Evolutionary conservation across 169 alveolate genomes (phyloP), one percentile per base, ranked within the genome.

Genomic region (Cryptosporidium bovis): DNA sequence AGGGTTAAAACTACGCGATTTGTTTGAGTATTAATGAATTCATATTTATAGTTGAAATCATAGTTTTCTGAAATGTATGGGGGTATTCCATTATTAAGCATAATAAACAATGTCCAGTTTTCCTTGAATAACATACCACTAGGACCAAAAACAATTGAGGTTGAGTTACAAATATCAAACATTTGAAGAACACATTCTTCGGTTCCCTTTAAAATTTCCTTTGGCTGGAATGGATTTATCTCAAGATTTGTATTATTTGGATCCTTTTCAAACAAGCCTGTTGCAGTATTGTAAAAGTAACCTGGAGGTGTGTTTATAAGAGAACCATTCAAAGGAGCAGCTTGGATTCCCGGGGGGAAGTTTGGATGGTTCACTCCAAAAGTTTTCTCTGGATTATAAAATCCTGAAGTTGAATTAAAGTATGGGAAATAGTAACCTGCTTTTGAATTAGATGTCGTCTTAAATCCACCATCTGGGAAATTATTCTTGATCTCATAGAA

Each of bases 271-370:
- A 77, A 77, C 36, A 60, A 60, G 13, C 71, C 71, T 13, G 87
- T 77, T 10, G 87, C 64, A 10, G 77, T 77, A 13, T 77, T 77
- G 24, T 77, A 77, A 27, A 58, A 62, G 53, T 77, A 77, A 0
- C 87, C 87, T 29, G 69, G 18, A 1, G 64, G 69, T 12, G 87
- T 56, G 20, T 77, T 56, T 8, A 62, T 48, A 5, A 77, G 51
- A 20, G 69, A 60, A 18, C 87, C 71, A 77, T 77, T 62, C 15
- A 60, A 15, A 13, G 71, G 71, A 60, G 71, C 71, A 24, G 69
- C 87, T 36, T 77, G 87, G 7, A 77, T 77, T 3, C 87, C 87
- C 13, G 71, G 77, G 5, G 87, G 87, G 50, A 77, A 77, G 46
- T 60, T 56, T 16, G 87, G 51, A 40, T 62, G 87, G 16, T 56